phyloP scores from a whole-genome alignment of 306 rosid genomes.

The Fragaria iinumae region DNA sequence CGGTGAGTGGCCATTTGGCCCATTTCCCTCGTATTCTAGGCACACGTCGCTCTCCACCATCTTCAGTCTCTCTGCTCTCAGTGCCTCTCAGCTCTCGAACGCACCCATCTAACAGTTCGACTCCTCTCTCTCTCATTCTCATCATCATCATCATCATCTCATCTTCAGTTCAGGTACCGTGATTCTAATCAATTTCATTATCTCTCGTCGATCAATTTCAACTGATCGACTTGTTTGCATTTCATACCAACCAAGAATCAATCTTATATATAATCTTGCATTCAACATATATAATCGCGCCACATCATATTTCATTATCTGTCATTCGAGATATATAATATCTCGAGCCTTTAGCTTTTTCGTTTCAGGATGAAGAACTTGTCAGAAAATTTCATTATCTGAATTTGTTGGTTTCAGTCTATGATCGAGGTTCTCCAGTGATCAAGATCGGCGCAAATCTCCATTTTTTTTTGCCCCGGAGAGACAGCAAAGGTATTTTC shows the following conservation, averaged over 20 bases:
- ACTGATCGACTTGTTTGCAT: neutral
- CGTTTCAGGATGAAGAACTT: neutral
- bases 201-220: neutral
- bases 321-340: too few relatives aligned
- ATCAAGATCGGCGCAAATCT: slow-evolving; percentile 10
- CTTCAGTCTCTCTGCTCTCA: neutral
- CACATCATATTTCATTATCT: neutral
- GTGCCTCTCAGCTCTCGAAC: neutral
- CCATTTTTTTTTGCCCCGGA: neutral
- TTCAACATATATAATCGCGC: neutral
- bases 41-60: slow-evolving; percentile 8
- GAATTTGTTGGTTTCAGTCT: neutral
- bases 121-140: neutral
- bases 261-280: neutral
- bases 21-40: slow-evolving; percentile 8
- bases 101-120: neutral
- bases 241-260: neutral
- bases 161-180: slow-evolving; percentile 1
- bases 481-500: neutral
- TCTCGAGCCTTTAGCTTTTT: too few relatives aligned
- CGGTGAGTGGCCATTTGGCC: neutral
- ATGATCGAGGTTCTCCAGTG: neutral
- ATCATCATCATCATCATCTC: neutral
- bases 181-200: neutral
- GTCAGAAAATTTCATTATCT: neutral